Evolutionary conservation across 257 asterid genomes (phyloP).

Genomic region (Eustoma russellianum): DNA sequence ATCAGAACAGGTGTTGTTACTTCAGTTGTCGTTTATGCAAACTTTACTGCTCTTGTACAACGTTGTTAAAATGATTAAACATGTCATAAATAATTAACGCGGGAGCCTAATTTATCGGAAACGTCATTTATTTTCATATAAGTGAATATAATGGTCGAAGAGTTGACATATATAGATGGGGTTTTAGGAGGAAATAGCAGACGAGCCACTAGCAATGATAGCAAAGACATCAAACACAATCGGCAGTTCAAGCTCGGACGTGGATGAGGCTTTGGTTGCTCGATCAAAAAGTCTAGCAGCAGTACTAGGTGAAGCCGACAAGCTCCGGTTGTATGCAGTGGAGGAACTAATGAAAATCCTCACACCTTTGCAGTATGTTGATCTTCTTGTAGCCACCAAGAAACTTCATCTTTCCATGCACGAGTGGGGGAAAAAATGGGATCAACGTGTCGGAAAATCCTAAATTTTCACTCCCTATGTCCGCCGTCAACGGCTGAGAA

Average conservation of each 20-base stretch:
- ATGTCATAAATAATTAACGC: no score
- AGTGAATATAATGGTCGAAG: no score
- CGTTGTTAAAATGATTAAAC: no score
- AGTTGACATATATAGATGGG: no score
- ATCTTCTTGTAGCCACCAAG: conserved; percentile 29
- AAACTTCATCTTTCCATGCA: conserved; percentile 40
- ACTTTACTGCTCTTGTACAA: no score
- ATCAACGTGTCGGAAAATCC: background rate
- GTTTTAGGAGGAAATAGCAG: conserved; percentile 26
- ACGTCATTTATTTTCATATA: no score
- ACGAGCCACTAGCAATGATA: conserved; percentile 23
- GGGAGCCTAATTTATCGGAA: no score
- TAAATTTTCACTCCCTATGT: no score
- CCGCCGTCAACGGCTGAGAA: no score
- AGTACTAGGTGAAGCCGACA: conserved; percentile 21
- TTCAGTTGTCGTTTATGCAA: no score
- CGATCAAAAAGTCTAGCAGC: conserved; percentile 14
- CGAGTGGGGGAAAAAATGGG: conserved; percentile 30
- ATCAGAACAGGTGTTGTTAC: no score
- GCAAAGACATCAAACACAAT: conserved; percentile 8
- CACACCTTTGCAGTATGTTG: conserved; percentile 25
- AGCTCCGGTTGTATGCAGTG: conserved; percentile 24
- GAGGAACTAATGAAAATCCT: conserved; percentile 28
- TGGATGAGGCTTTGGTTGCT: conserved; percentile 1
- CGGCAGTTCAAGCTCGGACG: conserved; percentile 6